Evolutionary conservation across 352 stramenopile genomes (phyloP), one percentile per base, ranked within the genome.

Genomic region (Pythium volutum): DNA sequence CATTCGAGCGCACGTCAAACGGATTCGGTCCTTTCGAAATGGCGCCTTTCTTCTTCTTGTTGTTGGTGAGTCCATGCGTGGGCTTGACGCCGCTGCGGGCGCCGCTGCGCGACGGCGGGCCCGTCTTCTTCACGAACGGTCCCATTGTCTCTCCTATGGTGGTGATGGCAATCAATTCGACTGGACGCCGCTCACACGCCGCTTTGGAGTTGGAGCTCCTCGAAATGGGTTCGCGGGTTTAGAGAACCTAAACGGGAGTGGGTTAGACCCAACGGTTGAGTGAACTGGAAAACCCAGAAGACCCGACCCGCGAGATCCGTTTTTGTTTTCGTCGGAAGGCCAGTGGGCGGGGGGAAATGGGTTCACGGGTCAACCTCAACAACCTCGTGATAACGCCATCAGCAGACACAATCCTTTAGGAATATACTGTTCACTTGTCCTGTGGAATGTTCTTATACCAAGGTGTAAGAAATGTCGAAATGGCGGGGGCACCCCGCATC

Each of bases 1-100:
- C 71, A 65, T 97, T 97, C 16, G 84, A 74, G 52, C 89, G 88
- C 54, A 91, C 84, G 62, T 97, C 91, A 51, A 97, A 97, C 29
- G 91, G 90, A 59, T 97, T 97, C n/a, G 53, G 55, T 41, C 79
- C 79, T 23, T 58, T 43, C 12, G n/a, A 25, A 2, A 54, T 14
- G 25, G n/a, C 49, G 38, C 58, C 38, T 27, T 65, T 65, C n/a
- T 59, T 64, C 38, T 66, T 66, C 34, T 29, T 48, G 25, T 54
- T 65, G 26, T 71, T 64, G 22, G 47, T 46, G 49, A 38, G 36
- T 16, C 8, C 14, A 4, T 22, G 1, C 36, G 36, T 22, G 36
- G 36, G 10, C 36, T 43, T 43, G 36, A 43, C 36, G 36, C 36
- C 36, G 36, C 36, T 43, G 36, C 36, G 36, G 36, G 36, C 18